Evolutionary conservation across 2,329 filamentous ascomycete genomes (phyloP).

Genomic region (Didymellaceae sp.): DNA sequence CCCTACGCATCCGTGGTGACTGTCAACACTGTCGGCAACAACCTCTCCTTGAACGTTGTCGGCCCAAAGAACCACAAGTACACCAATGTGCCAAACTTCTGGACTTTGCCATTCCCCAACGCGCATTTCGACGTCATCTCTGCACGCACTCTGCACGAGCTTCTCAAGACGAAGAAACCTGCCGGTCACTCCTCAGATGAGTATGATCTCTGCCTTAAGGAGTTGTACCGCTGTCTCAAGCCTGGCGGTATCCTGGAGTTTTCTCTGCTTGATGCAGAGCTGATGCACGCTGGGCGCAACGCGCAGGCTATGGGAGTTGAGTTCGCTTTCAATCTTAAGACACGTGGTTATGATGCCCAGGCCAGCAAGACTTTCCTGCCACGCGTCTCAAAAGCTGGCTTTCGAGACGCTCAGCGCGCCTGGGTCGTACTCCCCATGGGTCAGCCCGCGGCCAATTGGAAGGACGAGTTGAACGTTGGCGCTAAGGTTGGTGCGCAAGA

Average conservation of each 20-base stretch:
- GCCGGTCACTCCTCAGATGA: slow-evolving; percentile 66
- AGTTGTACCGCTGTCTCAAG: slow-evolving; percentile 91
- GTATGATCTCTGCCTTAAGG: slow-evolving; percentile 82
- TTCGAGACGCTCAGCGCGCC: slow-evolving; percentile 78
- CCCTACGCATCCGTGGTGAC: slow-evolving; percentile 88
- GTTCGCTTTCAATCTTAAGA: slow-evolving; percentile 88
- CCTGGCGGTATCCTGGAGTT: slow-evolving; percentile 94
- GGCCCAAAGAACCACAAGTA: slow-evolving; percentile 88
- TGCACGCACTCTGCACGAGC: slow-evolving; percentile 81
- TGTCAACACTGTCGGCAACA: slow-evolving; percentile 66
- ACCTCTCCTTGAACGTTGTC: slow-evolving; percentile 59
- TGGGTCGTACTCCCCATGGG: slow-evolving; percentile 93
- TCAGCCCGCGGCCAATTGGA: slow-evolving; percentile 49
- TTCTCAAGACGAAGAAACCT: slow-evolving; percentile 73
- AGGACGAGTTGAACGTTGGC: slow-evolving; percentile 45
- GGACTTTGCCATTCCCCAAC: slow-evolving; percentile 82
- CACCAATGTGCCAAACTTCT: slow-evolving; percentile 77
- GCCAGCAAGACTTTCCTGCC: slow-evolving; percentile 82
- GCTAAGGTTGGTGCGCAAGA: slow-evolving; percentile 40
- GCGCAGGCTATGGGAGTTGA: slow-evolving; percentile 86
- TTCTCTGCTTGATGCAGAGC: slow-evolving; percentile 84
- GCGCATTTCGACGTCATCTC: slow-evolving; percentile 91
- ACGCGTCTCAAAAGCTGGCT: slow-evolving; percentile 76
- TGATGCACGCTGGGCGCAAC: slow-evolving; percentile 81
- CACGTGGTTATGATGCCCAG: slow-evolving; percentile 84